Base-by-base conservation (phyloP, 805 yeast species). In the Ogataea neopini region DNA sequence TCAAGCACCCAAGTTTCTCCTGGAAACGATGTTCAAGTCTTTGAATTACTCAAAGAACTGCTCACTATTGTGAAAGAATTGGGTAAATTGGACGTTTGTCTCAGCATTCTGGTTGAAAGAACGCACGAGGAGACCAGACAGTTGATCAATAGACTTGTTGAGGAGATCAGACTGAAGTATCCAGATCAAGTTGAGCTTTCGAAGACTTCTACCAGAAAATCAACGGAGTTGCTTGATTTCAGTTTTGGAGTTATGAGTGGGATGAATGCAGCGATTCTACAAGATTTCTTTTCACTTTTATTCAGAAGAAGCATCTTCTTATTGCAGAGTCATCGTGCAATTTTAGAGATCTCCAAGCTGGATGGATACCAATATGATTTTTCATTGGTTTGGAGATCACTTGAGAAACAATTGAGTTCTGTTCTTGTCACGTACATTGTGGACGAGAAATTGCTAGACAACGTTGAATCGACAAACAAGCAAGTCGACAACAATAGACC, bases 241-340 rank as follows among this genome's bases (percentile, higher is more conserved):
- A 48, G 47, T 15, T 51, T 55, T 11, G 47, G 52, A 11, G 47
- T 49, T 3, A 36, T 54, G 29, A 51, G 45, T 68, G 69, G 47
- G 50, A 68, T 29, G 57, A 61, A 20, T 50, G 58, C 70, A 0
- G 63, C 76, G 0, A 74, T 88, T 0, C 67, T 90, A 26, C 80
- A 83, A 53, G 89, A 88, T 51, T 73, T 89, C 34, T 85, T 86
- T 52, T 80, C 86, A 64, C 73, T 81, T 7, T 72, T 88, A n/a
- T 89, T 86, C 58, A 70, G 80, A 23, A 83, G 81, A 61, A 64
- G 81, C 44, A 66, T 84, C 34, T 74, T 81, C 19, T 80, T 86
- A 4, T 65, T 88, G 15, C 94, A 88, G 67, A 77, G 79, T 19
- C 90, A 88, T 60, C 73, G 84, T 25, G 82, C 84, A 1, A 74